phyloP scores from a whole-genome alignment of 73 alveolate species.

The Blepharisma japonicum region DNA sequence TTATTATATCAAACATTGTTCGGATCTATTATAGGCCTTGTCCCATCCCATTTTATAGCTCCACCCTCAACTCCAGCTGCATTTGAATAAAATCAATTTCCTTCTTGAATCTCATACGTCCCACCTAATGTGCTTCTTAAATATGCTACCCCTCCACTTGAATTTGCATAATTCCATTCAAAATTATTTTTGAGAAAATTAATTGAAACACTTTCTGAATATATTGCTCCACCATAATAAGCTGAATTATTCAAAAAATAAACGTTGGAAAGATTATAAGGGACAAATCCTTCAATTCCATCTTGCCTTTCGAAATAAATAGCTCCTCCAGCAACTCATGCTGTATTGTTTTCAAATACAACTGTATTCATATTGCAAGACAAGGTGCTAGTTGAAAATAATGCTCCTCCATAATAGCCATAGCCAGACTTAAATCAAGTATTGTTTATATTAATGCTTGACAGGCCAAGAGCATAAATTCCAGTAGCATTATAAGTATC shows the following conservation, averaged over 20 bases:
- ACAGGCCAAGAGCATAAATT: no score
- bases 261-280: background rate
- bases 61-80: background rate
- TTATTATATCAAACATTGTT: background rate
- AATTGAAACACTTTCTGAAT: background rate
- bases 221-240: background rate
- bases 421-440: no score
- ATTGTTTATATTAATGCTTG: no score
- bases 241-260: background rate
- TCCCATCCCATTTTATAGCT: background rate
- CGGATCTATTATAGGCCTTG: background rate
- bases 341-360: background rate
- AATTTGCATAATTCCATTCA: no score
- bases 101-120: background rate
- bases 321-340: background rate
- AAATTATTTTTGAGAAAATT: no score
- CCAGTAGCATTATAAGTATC: no score
- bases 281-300: no score
- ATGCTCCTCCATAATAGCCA: no score
- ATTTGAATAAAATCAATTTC: background rate
- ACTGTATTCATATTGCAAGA: no score
- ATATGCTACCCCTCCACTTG: no score
- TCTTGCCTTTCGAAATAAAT: background rate
- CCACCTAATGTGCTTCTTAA: background rate
- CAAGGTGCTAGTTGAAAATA: no score